Base-by-base conservation (phyloP, 2,329 filamentous ascomycete genomes). In the Ophiocordyceps robertsii region DNA sequence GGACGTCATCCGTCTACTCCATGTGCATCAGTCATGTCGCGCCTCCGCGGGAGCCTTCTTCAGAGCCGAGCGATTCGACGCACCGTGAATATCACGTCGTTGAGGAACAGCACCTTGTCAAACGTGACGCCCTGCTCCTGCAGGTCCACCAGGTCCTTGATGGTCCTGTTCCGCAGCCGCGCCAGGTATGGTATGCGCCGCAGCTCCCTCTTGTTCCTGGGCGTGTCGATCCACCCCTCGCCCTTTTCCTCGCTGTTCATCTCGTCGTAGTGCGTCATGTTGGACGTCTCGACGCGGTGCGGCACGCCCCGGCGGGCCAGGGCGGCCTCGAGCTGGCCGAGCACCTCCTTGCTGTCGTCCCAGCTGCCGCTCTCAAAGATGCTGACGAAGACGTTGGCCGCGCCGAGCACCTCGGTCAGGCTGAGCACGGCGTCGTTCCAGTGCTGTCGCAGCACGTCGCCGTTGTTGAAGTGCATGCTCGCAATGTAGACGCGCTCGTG, bases 111-210 rank as follows among this genome's bases (percentile, higher is more conserved):
- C 16, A 82, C 63, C 51, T 68, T 73, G 49, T 80, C 75, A 52
- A 78, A 69, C 10, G 49, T 62, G n/a, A 66, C 57, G 4, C 75
- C 77, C 41, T 69, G 56, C 17, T 62, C 58, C 10, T 64, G 56
- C 37, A 81, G 53, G 16, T 70, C 65, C 27, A 69, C 54, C 47
- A 86, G 53, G 9, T 80, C 77, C 46, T 71, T 58, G 49, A 87
- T 59, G n/a, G 73, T 75, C 48, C 63, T 57, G 56, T 88, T 87
- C 35, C 83, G 69, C 44, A 83, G 52, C 24, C 62, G 67, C 2
- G 83, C 72, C 17, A 87, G 63, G 54, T 80, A 85, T 1, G 81
- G 80, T 46, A 87, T 85, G 17, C 82, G 67, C 39, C 82, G 64
- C 46, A 81, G 56, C 51, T 80, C 76, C 45, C 61, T 69, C 47